Evolutionary conservation across 495 filamentous ascomycete species (phyloP).

Genomic region (Podospora australis): DNA sequence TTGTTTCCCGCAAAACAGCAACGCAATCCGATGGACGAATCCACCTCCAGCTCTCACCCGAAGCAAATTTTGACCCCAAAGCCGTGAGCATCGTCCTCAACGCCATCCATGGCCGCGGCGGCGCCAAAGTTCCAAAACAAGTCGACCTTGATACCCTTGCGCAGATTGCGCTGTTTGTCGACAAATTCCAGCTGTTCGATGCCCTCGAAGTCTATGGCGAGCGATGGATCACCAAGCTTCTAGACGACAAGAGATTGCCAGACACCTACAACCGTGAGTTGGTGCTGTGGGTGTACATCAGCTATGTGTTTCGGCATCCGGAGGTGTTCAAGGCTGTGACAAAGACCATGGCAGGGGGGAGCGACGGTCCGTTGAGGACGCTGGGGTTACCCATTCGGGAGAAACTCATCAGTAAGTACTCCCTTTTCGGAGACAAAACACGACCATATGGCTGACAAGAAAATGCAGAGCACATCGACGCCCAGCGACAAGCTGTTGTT

Average conservation of each 20-base stretch:
- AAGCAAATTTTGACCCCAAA: constrained; percentile 31
- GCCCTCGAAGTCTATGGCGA: constrained; percentile 36
- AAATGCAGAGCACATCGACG: constrained; percentile 16
- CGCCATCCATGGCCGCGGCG: constrained; percentile 43
- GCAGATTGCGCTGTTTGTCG: constrained; percentile 44
- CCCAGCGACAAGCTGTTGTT: constrained; percentile 16
- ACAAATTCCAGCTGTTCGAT: constrained; percentile 45
- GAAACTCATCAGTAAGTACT: constrained; percentile 22
- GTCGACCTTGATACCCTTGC: constrained; percentile 42
- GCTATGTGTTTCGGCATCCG: constrained; percentile 21
- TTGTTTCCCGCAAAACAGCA: constrained; percentile 12
- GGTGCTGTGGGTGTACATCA: constrained; percentile 24
- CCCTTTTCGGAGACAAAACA: background rate
- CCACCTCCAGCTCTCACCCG: constrained; percentile 27
- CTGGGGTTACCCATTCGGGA: constrained; percentile 23
- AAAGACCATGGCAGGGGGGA: constrained; percentile 10
- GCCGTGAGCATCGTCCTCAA: constrained; percentile 44
- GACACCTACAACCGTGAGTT: constrained; percentile 12
- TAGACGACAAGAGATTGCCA: constrained; percentile 2
- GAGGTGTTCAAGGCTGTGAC: constrained; percentile 22
- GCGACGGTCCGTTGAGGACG: constrained; percentile 13
- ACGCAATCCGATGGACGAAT: constrained; percentile 35
- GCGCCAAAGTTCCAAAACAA: constrained; percentile 32
- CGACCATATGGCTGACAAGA: background rate
- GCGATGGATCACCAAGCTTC: constrained; percentile 35